Evolutionary conservation across 2,329 filamentous ascomycete genomes (phyloP), one percentile per base, ranked within the genome.

Genomic region (Catunica adiposa): DNA sequence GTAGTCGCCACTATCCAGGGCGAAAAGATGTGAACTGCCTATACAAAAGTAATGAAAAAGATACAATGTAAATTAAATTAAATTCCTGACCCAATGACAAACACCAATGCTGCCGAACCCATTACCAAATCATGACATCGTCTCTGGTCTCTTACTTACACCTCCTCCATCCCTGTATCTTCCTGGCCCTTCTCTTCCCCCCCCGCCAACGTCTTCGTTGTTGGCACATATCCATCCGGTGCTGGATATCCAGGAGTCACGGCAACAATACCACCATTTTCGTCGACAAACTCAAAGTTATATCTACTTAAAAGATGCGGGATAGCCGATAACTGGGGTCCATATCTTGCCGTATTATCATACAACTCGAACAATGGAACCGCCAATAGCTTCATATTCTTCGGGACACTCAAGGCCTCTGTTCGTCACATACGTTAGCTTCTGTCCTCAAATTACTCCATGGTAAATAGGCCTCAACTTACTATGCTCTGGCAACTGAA

Each of bases 351-450:
- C 0, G 88, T 95, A 69, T 98, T 98, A 65, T 98, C 92, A 73
- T 98, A 98, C 40, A 98, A 80, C 71, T 98, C 92, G 70, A 97
- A 97, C 0, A 98, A 76, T 0, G 92, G 92, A 1, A 98, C 92
- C 1, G 92, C 92, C 42, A 98, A 83, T 23, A 98, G 81, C 68
- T 98, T 98, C 92, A 98, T 97, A 71, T 98, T 98, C 73, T 98
- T 98, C 0, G 92, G 92, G 7, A 98, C 92, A 64, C 86, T 94
- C 46, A 98, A 77, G 14, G 97, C 86, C 72, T 96, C 89, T 94
- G 67, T 56, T 6, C 17, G 5, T 20, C 46, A 59, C 63, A 62
- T 67, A 62, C 60, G 51, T 23, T 40, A 17, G 3, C 11, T 54
- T 8, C 25, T 14, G 42, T 26, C 9, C 29, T 31, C 46, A 23